A percentile compares a stretch with the other conserved stretches of the same genome.
Evolutionary conservation across 208 protist genomes (phyloP).

Genomic region (Strigomonas galati): DNA sequence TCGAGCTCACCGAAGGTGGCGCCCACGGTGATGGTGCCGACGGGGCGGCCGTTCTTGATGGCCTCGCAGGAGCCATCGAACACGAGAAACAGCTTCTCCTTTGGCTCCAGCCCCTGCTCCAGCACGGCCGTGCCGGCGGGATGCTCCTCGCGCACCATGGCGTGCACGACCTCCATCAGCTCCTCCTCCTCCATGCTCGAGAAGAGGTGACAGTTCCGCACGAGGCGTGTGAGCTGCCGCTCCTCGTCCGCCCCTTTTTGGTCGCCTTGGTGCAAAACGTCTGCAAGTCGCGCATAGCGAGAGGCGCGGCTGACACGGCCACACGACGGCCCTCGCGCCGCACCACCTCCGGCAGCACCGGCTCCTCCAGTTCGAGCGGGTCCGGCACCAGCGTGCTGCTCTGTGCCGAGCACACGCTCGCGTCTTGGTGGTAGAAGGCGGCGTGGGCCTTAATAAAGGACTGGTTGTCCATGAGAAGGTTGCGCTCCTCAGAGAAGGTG

Average conservation of each 20-base stretch:
- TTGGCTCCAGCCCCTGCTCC: slow-evolving; percentile 59
- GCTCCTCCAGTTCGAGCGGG: slow-evolving; percentile 19
- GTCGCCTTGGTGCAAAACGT: not conserved
- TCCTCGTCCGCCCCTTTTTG: slow-evolving; percentile 39
- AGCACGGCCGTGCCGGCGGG: slow-evolving; percentile 61
- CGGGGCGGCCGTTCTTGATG: slow-evolving; percentile 70
- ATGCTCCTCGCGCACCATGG: slow-evolving; percentile 60
- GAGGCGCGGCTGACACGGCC: slow-evolving; percentile 57
- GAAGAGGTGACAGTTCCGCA: slow-evolving; percentile 71
- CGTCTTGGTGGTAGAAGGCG: slow-evolving; percentile 13
- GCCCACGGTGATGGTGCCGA: slow-evolving; percentile 53
- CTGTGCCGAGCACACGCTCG: not conserved
- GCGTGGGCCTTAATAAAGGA: slow-evolving; percentile 13
- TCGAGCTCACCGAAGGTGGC: slow-evolving; percentile 81
- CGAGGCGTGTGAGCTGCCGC: slow-evolving; percentile 36
- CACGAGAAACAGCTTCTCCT: slow-evolving; percentile 75
- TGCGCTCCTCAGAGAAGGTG: not conserved
- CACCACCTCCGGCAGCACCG: slow-evolving; percentile 19
- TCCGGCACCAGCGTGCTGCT: slow-evolving; percentile 10
- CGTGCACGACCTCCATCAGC: slow-evolving; percentile 42
- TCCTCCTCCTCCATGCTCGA: slow-evolving; percentile 51
- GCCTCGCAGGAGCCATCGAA: slow-evolving; percentile 76
- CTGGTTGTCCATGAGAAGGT: not conserved
- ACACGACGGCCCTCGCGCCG: slow-evolving; percentile 43
- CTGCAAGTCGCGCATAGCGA: slow-evolving; percentile 20